Evolutionary conservation across 2,329 filamentous ascomycete genomes (phyloP).

Genomic region (Helotiales sp.): DNA sequence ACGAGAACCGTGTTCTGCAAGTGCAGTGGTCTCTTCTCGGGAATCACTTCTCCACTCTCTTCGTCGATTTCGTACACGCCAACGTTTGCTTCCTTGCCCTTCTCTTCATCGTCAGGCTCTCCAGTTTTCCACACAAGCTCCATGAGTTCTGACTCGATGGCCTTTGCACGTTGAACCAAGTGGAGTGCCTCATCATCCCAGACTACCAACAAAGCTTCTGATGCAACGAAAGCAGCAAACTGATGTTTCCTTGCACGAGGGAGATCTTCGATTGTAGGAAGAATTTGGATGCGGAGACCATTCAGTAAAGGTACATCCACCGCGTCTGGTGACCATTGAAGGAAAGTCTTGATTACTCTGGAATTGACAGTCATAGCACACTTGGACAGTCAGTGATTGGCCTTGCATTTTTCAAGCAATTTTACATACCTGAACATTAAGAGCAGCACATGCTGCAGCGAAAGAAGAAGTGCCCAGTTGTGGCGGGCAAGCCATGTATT

Average conservation of each 20-base stretch:
- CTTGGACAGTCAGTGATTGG: conserved; percentile 40
- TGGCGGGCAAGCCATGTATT: conserved; percentile 73
- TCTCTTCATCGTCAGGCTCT: conserved; percentile 54
- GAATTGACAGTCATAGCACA: conserved; percentile 82
- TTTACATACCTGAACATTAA: conserved; percentile 66
- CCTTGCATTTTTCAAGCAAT: not conserved
- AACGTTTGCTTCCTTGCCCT: conserved; percentile 49
- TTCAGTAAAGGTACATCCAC: conserved; percentile 76
- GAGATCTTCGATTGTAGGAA: conserved; percentile 71
- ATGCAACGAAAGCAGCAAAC: conserved; percentile 76
- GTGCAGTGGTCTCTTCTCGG: conserved; percentile 66
- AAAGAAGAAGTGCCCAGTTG: conserved; percentile 62
- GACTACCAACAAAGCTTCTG: conserved; percentile 69
- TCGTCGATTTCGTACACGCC: conserved; percentile 63
- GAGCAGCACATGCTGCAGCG: conserved; percentile 61
- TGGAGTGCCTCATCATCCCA: conserved; percentile 81
- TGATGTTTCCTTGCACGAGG: conserved; percentile 73
- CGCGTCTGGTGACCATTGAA: conserved; percentile 71
- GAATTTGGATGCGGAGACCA: conserved; percentile 73
- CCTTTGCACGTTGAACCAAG: conserved; percentile 66
- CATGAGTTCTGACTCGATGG: conserved; percentile 76
- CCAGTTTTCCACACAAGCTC: conserved; percentile 71
- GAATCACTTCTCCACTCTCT: conserved; percentile 67
- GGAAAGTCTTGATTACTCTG: conserved; percentile 74
- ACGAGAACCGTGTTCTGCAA: conserved; percentile 71